Conservation (phyloP, 106 monocot species). For the Allium cepa region DNA sequence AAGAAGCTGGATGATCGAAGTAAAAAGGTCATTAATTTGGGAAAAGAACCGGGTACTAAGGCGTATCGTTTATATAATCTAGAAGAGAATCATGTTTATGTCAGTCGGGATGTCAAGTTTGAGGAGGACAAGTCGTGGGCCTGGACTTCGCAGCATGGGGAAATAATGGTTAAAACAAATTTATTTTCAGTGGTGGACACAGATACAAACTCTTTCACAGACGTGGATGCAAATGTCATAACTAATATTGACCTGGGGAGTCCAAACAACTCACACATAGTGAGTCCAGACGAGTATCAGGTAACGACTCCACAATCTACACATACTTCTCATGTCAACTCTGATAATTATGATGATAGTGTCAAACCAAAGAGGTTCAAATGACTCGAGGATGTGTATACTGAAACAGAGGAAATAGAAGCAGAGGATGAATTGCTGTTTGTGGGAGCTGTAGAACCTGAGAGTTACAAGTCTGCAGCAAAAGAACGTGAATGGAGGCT, state of each 20-base stretch:
- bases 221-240: not conserved
- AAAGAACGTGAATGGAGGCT: not conserved
- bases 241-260: not conserved
- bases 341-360: not conserved
- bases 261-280: not conserved
- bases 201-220: not conserved
- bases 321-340: not conserved
- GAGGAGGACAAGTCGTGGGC: not conserved
- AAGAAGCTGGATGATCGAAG: slow-evolving; percentile 1
- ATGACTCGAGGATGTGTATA: not conserved
- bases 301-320: not conserved
- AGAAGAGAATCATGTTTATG: not conserved
- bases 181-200: not conserved
- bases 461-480: not conserved
- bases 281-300: not conserved
- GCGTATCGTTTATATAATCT: not conserved
- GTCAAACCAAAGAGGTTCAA: not conserved
- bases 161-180: not conserved
- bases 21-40: not conserved
- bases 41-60: not conserved
- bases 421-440: not conserved
- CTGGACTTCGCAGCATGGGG: not conserved
- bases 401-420: not conserved
- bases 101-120: not conserved
- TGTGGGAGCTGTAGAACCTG: not conserved